Conservation (phyloP, 176 grass and related monocot species). For the Melocanna baccifera region DNA sequence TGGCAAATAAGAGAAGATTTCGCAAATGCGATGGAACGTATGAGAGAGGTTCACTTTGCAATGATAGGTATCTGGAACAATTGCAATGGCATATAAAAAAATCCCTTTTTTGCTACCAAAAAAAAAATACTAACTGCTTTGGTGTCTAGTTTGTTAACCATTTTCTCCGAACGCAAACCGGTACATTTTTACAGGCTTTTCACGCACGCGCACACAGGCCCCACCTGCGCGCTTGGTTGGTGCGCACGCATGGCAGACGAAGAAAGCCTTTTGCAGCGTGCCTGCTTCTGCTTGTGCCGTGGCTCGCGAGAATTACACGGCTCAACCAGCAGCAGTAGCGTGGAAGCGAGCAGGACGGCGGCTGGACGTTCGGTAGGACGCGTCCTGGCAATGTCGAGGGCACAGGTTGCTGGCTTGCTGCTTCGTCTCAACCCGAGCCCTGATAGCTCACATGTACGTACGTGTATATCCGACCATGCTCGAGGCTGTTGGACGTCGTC, state of each 20-base stretch:
- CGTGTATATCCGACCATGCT: not conserved
- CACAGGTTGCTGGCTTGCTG: not conserved
- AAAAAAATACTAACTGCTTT: too few species aligned
- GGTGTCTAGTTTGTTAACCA: too few species aligned
- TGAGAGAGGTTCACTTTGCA: too few species aligned
- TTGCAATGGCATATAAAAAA: too few species aligned
- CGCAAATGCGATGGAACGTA: too few species aligned
- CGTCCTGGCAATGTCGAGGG: not conserved
- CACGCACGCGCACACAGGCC: not conserved
- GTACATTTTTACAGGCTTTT: not conserved
- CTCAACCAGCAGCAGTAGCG: too few species aligned
- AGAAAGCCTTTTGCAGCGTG: not conserved
- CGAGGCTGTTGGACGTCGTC: not conserved
- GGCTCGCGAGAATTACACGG: too few species aligned
- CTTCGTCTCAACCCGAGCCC: not conserved
- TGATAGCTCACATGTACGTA: slow-evolving; percentile 11
- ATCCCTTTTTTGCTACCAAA: too few species aligned
- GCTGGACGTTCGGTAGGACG: slow-evolving; percentile 7
- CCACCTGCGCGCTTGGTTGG: not conserved
- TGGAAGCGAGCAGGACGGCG: not conserved
- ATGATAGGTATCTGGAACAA: too few species aligned
- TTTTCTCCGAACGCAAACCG: too few species aligned
- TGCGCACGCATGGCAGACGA: not conserved
- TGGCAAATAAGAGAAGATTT: too few species aligned
- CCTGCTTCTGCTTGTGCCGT: not conserved